Base-by-base conservation (phyloP, 2,329 filamentous ascomycete genomes). In the Alternaria conjuncta region DNA sequence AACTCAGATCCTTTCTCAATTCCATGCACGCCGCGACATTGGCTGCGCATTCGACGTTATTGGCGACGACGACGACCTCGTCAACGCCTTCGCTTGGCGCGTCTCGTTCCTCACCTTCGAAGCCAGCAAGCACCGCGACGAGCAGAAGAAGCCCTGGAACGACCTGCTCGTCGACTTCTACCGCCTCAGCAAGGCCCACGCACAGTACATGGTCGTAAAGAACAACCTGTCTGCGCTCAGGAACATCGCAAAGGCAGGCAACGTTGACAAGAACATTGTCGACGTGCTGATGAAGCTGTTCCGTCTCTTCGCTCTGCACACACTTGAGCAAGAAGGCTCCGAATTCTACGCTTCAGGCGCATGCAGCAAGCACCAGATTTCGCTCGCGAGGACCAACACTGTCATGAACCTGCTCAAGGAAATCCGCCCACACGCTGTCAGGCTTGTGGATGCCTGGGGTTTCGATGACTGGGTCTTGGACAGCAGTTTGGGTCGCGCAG, bases 381-480 rank as follows among this genome's bases (percentile, higher is more conserved):
- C 88, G 63, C 85, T 93, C 10, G 86, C 90, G 1, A 84, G 90
- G 63, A 89, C 87, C 2, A 90, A 86, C 75, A 85, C 87, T 7
- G 89, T 92, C 6, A 89, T 92, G 84, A 87, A 87, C 72, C 82
- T 94, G 18, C 83, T 94, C 5, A 87, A 89, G 61, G 89, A 92
- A 65, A 88, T 94, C 64, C 84, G 92, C 6, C 92, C 91, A 4
- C 91, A 94, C 74, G 90, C 91, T 1, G 85, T 94, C 13, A 80
- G 87, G 11, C 81, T 94, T 11, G 91, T 93, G 0, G 91, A 94
- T 72, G 83, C 89, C 0, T 94, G 91, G 92, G 87, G 87, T 64
- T 92, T 94, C 80, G 88, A 91, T 2, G 91, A 94, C 75, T 94
- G 90, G 90, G 89, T 92, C 71, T 85, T 94, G 3, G 91, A 94